Conservation (phyloP, 192 early-diverging fungal species). For the Chytriomyces sp. region DNA sequence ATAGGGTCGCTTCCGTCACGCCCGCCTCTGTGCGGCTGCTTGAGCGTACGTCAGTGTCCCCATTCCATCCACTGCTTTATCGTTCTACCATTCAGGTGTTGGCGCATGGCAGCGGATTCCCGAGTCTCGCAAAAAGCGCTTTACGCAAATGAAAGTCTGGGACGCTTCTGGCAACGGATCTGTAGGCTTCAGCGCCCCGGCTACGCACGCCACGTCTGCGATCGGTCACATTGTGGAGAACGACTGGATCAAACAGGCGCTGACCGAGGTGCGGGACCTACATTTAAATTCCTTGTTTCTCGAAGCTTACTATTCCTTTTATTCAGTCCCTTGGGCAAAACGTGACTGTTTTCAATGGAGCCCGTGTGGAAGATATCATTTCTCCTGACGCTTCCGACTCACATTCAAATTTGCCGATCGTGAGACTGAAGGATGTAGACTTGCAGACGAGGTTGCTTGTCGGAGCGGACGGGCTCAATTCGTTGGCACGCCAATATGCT, state of each 20-base stretch:
- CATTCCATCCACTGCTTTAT: background rate
- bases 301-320: too few species aligned
- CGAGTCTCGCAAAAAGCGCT: slow-evolving; percentile 61
- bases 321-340: slow-evolving; percentile 15
- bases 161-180: slow-evolving; percentile 68
- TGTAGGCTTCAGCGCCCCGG: slow-evolving; percentile 64
- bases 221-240: slow-evolving; percentile 92
- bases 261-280: too few species aligned
- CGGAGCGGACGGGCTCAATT: slow-evolving; percentile 89
- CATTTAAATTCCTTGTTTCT: too few species aligned
- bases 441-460: slow-evolving; percentile 79
- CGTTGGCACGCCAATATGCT: slow-evolving; percentile 80
- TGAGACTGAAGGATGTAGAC: slow-evolving; percentile 19
- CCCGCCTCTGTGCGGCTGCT: slow-evolving; percentile 66
- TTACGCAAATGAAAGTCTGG: slow-evolving; percentile 69
- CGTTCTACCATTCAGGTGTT: slow-evolving; percentile 42
- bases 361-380: slow-evolving; percentile 65
- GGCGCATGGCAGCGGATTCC: slow-evolving; percentile 71
- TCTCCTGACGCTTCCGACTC: slow-evolving; percentile 31
- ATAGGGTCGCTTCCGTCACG: slow-evolving; percentile 83
- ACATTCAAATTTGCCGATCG: too few species aligned
- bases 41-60: slow-evolving; percentile 10
- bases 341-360: slow-evolving; percentile 69
- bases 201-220: slow-evolving; percentile 23
- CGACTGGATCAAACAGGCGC: slow-evolving; percentile 12